A percentile compares a stretch with the other conserved stretches of the same genome.
Conservation (phyloP, 495 filamentous ascomycete genomes). For the Cercophora sp. region DNA sequence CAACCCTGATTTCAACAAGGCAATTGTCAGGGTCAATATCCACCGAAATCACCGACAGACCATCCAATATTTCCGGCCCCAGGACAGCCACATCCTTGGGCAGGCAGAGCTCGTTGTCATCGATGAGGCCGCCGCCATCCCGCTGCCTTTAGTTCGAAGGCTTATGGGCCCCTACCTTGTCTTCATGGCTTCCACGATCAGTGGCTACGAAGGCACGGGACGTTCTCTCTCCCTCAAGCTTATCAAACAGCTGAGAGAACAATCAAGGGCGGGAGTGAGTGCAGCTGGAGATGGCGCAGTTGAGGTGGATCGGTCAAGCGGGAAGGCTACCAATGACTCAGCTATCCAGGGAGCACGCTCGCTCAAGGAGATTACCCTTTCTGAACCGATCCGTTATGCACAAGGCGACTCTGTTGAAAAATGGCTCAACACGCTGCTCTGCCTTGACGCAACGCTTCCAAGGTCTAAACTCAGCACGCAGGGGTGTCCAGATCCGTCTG, state of each 20-base stretch:
- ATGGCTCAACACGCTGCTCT: conserved; percentile 94
- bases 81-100: conserved; percentile 89
- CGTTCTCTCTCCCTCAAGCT: conserved; percentile 92
- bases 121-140: conserved; percentile 97
- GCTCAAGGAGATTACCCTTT: conserved; percentile 86
- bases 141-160: conserved; percentile 85
- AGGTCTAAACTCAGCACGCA: conserved; percentile 67
- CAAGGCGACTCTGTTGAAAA: conserved; percentile 88
- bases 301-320: conserved; percentile 68
- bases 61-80: conserved; percentile 96
- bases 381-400: conserved; percentile 92
- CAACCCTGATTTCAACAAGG: conserved; percentile 98
- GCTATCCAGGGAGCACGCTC: conserved; percentile 68
- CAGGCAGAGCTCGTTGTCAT: conserved; percentile 96
- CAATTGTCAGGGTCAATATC: conserved; percentile 93
- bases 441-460: conserved; percentile 85
- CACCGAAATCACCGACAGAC: conserved; percentile 95
- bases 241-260: conserved; percentile 94
- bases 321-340: conserved; percentile 60
- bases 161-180: conserved; percentile 97
- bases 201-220: conserved; percentile 97
- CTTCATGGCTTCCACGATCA: conserved; percentile 99
- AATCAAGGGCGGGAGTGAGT: conserved; percentile 60
- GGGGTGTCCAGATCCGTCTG: conserved; percentile 82
- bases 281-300: conserved; percentile 53